phyloP scores from a whole-genome alignment of 2,329 filamentous ascomycete genomes.

The Bipolaris sorokiniana region DNA sequence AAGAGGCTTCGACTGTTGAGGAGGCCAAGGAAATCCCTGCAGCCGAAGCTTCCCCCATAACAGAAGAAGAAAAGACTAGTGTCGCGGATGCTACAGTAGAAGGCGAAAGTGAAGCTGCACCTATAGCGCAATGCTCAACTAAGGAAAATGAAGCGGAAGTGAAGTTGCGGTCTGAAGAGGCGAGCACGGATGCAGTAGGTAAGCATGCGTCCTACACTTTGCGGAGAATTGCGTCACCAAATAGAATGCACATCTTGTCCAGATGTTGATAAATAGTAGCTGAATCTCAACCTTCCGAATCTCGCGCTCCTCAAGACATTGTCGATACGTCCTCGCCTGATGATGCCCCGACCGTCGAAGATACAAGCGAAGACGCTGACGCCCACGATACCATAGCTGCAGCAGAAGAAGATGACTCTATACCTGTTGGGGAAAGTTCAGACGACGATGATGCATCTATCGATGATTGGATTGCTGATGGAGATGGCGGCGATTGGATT shows the following conservation, averaged over 20 bases:
- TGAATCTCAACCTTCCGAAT: not conserved
- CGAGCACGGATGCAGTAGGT: conserved; percentile 3
- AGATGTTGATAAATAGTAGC: conserved; percentile 7
- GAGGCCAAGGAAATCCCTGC: not conserved
- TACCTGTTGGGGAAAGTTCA: not conserved
- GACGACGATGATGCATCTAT: not conserved
- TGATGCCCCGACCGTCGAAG: not conserved
- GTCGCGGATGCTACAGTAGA: not conserved
- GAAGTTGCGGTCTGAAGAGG: conserved; percentile 2
- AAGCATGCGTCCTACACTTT: not conserved
- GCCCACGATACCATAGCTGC: not conserved
- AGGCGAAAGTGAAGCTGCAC: not conserved
- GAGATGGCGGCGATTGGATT: not conserved
- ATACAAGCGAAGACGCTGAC: not conserved
- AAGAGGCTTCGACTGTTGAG: not conserved
- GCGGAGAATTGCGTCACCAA: too few relatives aligned
- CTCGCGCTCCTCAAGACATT: not conserved
- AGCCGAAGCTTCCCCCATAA: not conserved
- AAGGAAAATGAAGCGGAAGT: not conserved
- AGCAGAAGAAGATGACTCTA: not conserved
- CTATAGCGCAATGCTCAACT: not conserved
- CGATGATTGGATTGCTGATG: not conserved
- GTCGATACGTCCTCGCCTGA: not conserved
- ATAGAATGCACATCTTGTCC: not conserved
- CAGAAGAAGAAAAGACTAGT: not conserved